Percentiles rank a stretch among this genome's conserved stretches.
Evolutionary conservation across 306 rosid species (phyloP).

Genomic region (Cicer judaicum): DNA sequence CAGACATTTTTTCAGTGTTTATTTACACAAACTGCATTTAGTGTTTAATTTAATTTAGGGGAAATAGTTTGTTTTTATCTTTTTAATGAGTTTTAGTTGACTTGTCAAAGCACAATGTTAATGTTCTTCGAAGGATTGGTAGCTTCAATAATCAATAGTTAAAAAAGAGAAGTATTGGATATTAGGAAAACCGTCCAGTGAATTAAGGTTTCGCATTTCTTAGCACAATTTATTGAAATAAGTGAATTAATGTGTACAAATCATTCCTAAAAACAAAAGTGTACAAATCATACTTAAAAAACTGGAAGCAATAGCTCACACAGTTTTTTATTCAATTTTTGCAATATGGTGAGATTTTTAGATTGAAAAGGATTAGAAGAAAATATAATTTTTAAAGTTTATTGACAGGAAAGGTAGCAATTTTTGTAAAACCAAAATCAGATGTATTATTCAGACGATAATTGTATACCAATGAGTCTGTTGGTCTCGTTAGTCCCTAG

Average conservation of each 20-base stretch:
- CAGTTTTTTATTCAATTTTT: background rate
- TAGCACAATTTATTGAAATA: too few species aligned
- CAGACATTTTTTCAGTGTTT: background rate
- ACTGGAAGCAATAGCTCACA: background rate
- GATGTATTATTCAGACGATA: background rate
- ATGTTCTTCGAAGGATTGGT: background rate
- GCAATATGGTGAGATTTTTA: background rate
- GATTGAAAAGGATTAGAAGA: background rate
- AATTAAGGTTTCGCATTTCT: too few species aligned
- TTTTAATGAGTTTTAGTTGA: slow-evolving; percentile 8
- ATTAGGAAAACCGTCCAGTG: too few species aligned
- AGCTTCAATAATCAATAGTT: background rate
- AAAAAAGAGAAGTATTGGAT: too few species aligned
- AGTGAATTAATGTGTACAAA: too few species aligned
- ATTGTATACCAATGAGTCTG: background rate
- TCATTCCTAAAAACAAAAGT: too few species aligned
- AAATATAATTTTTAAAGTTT: background rate
- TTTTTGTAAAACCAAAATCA: background rate
- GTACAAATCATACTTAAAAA: background rate
- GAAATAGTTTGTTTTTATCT: slow-evolving; percentile 2
- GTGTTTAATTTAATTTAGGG: background rate
- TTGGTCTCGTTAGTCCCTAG: background rate
- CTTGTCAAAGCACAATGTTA: slow-evolving; percentile 13
- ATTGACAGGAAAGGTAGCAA: background rate
- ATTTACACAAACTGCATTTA: slow-evolving; percentile 4